Evolutionary conservation across 176 grass and related monocot genomes (phyloP).

Genomic region (Stipa capillata): DNA sequence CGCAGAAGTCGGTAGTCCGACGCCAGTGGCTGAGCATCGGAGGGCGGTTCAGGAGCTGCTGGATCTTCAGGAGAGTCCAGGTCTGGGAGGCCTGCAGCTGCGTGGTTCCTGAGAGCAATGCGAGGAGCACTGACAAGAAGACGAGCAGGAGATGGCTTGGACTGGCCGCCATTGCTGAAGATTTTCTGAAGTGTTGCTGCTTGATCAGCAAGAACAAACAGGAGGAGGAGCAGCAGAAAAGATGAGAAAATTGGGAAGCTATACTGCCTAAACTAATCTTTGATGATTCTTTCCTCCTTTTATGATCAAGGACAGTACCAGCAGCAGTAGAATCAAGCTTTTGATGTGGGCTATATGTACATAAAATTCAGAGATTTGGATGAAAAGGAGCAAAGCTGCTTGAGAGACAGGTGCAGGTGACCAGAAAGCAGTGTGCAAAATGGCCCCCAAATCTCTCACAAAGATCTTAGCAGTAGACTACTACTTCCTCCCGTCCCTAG

Average conservation of each 20-base stretch:
- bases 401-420: constrained; percentile 1
- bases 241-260: not conserved
- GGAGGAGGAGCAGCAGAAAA: constrained; percentile 14
- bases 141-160: not conserved
- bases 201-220: not conserved
- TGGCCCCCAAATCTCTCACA: not conserved
- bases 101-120: constrained; percentile 15
- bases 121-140: not conserved
- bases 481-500: not conserved
- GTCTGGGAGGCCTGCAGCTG: constrained; percentile 59
- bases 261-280: not conserved
- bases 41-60: constrained; percentile 59
- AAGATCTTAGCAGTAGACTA: not conserved
- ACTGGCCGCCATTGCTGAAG: constrained; percentile 29
- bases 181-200: not conserved
- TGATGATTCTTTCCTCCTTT: not conserved
- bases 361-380: not conserved
- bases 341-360: not conserved
- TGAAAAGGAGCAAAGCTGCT: constrained; percentile 8
- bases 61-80: constrained; percentile 85
- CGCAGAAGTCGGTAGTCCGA: constrained; percentile 71
- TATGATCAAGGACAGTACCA: not conserved
- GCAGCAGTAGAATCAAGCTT: not conserved
- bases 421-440: not conserved
- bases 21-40: constrained; percentile 65